Evolutionary conservation across 768 basidiomycete species (phyloP), one percentile per base, ranked within the genome.

Genomic region (Leccinum fibrillosum): DNA sequence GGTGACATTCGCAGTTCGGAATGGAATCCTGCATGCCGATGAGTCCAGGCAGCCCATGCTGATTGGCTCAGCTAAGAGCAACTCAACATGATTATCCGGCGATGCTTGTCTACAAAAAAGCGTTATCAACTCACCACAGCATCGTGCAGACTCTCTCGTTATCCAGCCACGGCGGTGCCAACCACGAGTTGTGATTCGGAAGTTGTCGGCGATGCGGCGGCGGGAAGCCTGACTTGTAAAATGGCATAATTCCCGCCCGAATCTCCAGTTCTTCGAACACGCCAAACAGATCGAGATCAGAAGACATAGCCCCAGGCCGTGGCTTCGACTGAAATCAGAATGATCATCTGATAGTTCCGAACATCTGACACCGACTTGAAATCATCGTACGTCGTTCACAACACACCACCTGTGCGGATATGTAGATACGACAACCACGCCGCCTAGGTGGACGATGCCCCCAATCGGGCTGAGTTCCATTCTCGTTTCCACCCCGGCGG

Each of bases 371-470:
- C 37, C 8, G 37, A 39, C 37, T 39, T 39, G 37, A 94, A 57
- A 78, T 94, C 28, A 76, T 92, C 51, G 92, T 93, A 70, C 68
- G 90, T 80, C 32, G 8, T 44, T 47, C 25, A n/a, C n/a, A 44
- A 9, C 4, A 26, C 7, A 26, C 7, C 26, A 26, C 26, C 26
- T 26, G 26, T 26, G 26, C 26, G 26, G 26, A 26, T 26, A 26
- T 39, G 15, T 17, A 37, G 35, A 39, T 39, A 3, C 1, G 26
- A 26, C 26, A 26, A 26, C 26, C 1, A 26, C 11, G 6, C 45
- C 21, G 26, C 26, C 26, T 23, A 69, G 68, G 58, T 62, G 78
- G 82, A 75, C 64, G 53, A 76, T 78, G 68, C 75, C 71, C 64
- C 71, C 19, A 66, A 72, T 42, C 77, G 81, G 5, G 70, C 73